Conservation (phyloP, 2,329 filamentous ascomycete genomes). For the Dothideomycetidae sp. region DNA sequence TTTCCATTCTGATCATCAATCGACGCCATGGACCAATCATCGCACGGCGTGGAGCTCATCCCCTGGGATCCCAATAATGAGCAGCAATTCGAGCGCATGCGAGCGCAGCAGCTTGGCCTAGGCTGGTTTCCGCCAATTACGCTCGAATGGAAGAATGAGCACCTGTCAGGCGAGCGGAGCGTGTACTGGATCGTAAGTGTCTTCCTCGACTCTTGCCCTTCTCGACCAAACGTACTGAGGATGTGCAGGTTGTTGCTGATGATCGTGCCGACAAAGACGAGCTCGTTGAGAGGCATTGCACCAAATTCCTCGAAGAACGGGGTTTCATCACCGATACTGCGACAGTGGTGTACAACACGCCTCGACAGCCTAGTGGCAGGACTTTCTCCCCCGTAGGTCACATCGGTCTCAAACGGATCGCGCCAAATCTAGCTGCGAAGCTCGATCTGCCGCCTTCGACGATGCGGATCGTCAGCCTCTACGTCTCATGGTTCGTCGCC, state of each 20-base stretch:
- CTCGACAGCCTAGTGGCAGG: neutral
- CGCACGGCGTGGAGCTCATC: slow-evolving; percentile 2
- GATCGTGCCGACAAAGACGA: neutral
- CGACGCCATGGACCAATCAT: too few relatives aligned
- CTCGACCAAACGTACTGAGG: neutral
- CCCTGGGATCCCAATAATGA: slow-evolving; percentile 6
- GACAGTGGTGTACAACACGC: neutral
- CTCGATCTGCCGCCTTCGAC: neutral
- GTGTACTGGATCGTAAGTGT: slow-evolving; percentile 6
- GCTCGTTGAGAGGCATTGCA: neutral
- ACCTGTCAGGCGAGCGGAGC: neutral
- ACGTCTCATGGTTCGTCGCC: slow-evolving; percentile 5
- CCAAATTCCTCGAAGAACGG: neutral
- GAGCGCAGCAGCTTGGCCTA: slow-evolving; percentile 1
- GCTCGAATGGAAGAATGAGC: neutral
- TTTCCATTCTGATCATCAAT: too few relatives aligned
- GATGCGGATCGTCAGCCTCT: slow-evolving; percentile 1
- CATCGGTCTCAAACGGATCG: neutral
- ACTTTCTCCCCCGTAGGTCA: slow-evolving; percentile 5
- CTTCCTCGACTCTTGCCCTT: too few relatives aligned
- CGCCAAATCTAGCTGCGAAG: neutral
- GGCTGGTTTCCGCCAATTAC: slow-evolving; percentile 5
- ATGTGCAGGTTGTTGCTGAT: neutral
- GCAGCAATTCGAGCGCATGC: slow-evolving; percentile 4
- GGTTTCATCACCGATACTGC: slow-evolving; percentile 2